Evolutionary conservation across 495 filamentous ascomycete genomes (phyloP).

Genomic region (Penicillium fimorum): DNA sequence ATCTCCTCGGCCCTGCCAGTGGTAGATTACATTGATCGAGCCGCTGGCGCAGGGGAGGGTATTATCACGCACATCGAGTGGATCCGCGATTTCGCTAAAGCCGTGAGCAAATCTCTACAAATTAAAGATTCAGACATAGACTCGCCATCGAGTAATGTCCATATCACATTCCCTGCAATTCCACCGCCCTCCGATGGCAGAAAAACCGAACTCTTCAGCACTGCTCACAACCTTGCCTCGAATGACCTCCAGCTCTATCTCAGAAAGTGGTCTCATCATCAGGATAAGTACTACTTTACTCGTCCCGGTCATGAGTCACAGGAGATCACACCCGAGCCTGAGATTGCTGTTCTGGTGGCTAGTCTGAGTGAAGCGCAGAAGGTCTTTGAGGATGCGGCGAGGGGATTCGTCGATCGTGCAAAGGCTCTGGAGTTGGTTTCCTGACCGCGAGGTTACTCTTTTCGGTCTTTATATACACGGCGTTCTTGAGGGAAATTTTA

Average conservation of each 20-base stretch:
- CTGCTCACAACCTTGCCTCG: slow-evolving; percentile 27
- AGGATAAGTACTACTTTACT: slow-evolving; percentile 43
- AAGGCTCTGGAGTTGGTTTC: slow-evolving; percentile 24
- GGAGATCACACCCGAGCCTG: slow-evolving; percentile 32
- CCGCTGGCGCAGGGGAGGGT: slow-evolving; percentile 20
- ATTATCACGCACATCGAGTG: slow-evolving; percentile 30
- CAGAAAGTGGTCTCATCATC: slow-evolving; percentile 38
- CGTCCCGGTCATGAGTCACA: slow-evolving; percentile 36
- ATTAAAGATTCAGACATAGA: background rate
- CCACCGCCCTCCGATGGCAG: background rate
- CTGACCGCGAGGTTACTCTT: background rate
- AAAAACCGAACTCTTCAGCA: background rate
- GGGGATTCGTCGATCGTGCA: slow-evolving; percentile 19
- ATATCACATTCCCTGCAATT: slow-evolving; percentile 1
- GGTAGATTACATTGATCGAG: slow-evolving; percentile 53
- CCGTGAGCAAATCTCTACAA: slow-evolving; percentile 21
- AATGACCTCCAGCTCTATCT: slow-evolving; percentile 41
- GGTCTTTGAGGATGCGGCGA: slow-evolving; percentile 23
- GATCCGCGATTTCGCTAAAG: slow-evolving; percentile 34
- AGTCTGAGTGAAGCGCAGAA: slow-evolving; percentile 13
- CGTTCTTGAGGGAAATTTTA: background rate
- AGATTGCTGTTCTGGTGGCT: slow-evolving; percentile 22
- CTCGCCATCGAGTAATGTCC: background rate
- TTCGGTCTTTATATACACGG: background rate
- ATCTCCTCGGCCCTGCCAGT: slow-evolving; percentile 47